Evolutionary conservation across 805 yeast genomes (phyloP).

Genomic region (Danielia oregonensis): DNA sequence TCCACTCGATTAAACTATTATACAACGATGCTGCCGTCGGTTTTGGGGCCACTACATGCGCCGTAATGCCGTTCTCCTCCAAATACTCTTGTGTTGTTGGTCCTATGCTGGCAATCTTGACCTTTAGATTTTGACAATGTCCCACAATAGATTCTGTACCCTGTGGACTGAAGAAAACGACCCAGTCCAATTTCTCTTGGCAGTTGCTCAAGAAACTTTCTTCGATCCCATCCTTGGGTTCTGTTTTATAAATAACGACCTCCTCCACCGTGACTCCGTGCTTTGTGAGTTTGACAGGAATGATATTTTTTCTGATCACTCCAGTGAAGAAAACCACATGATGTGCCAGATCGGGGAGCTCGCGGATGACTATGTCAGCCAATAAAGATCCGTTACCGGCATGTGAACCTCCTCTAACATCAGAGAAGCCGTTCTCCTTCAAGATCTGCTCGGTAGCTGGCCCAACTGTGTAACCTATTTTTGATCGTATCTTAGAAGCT

Average conservation of each 20-base stretch:
- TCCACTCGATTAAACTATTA: conserved; percentile 27
- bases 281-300: conserved; percentile 56
- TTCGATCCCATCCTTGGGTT: conserved; percentile 43
- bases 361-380: conserved; percentile 55
- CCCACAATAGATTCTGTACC: conserved; percentile 67
- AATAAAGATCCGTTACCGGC: conserved; percentile 81
- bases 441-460: conserved; percentile 76
- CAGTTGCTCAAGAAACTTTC: conserved; percentile 27
- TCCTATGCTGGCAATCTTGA: conserved; percentile 77
- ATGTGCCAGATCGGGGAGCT: conserved; percentile 21
- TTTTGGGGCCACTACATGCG: conserved; percentile 61
- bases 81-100: conserved; percentile 82
- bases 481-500: conserved; percentile 30
- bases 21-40: conserved; percentile 68
- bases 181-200: conserved; percentile 44
- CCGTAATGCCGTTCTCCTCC: conserved; percentile 45
- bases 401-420: conserved; percentile 64
- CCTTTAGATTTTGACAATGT: conserved; percentile 17
- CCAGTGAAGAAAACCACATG: conserved; percentile 78
- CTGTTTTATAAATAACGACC: conserved; percentile 66
- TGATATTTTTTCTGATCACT: conserved; percentile 73
- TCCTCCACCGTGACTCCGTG: conserved; percentile 51
- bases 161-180: conserved; percentile 88
- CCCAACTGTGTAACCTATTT: conserved; percentile 82
- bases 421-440: conserved; percentile 56